Evolutionary conservation across 2,329 filamentous ascomycete species (phyloP).

Genomic region (Colletotrichum agaves): DNA sequence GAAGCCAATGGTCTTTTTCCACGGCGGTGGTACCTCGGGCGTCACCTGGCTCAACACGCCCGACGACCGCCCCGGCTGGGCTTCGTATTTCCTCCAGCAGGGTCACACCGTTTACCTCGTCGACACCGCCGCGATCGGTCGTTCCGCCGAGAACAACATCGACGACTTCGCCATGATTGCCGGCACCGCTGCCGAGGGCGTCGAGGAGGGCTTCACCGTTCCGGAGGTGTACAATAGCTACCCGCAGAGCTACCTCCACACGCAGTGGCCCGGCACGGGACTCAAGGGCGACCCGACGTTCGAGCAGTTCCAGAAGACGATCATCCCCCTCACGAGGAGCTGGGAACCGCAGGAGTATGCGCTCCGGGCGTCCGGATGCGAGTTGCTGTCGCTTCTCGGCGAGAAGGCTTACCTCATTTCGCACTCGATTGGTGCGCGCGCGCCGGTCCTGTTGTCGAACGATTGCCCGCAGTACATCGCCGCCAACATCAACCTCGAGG

Average conservation of each 20-base stretch:
- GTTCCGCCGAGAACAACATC: constrained; percentile 46
- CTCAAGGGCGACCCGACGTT: constrained; percentile 43
- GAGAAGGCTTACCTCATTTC: constrained; percentile 45
- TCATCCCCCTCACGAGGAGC: constrained; percentile 44
- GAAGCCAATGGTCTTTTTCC: constrained; percentile 34
- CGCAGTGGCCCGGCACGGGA: constrained; percentile 52
- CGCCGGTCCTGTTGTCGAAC: constrained; percentile 41
- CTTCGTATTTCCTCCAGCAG: constrained; percentile 52
- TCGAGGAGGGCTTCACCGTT: constrained; percentile 49
- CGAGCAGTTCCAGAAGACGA: constrained; percentile 45
- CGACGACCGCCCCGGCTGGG: constrained; percentile 58
- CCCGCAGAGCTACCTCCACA: constrained; percentile 44
- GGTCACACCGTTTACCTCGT: constrained; percentile 57
- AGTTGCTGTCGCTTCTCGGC: constrained; percentile 44
- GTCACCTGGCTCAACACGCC: constrained; percentile 56
- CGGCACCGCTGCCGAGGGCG: constrained; percentile 29
- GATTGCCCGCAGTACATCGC: constrained; percentile 43
- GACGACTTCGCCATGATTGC: constrained; percentile 37
- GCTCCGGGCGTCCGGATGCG: constrained; percentile 44
- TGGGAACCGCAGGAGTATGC: constrained; percentile 43
- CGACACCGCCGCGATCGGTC: constrained; percentile 54
- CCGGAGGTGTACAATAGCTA: constrained; percentile 40
- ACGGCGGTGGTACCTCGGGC: constrained; percentile 29
- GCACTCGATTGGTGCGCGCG: constrained; percentile 44
- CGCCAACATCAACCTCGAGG: constrained; percentile 44